Evolutionary conservation across 1,284 basidiomycete species (phyloP).

Genomic region (Leccinum solheimii): DNA sequence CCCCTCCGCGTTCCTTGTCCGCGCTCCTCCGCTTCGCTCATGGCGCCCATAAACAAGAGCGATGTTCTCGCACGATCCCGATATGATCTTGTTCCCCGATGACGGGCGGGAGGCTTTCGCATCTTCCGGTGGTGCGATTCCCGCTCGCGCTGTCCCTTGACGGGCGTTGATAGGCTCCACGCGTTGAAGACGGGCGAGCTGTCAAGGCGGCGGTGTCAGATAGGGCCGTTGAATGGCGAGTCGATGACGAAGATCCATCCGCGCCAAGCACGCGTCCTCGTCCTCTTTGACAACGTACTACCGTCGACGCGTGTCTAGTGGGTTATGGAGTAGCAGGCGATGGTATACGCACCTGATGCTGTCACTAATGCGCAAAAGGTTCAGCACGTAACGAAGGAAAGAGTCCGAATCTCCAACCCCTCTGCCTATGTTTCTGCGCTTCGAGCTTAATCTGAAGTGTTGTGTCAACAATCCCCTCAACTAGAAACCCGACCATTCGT

Average conservation of each 20-base stretch:
- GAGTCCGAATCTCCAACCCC: background rate
- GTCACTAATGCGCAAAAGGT: background rate
- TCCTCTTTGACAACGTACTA: conserved; percentile 14
- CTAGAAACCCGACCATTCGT: too few species aligned
- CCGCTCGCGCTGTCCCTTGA: conserved; percentile 10
- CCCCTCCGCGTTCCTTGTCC: conserved; percentile 6
- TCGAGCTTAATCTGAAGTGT: conserved; percentile 4
- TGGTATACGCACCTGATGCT: conserved; percentile 1
- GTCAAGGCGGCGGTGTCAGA: background rate
- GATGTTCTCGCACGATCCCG: conserved; percentile 10
- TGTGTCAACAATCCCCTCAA: background rate
- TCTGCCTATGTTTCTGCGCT: conserved; percentile 3
- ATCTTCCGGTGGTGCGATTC: conserved; percentile 13
- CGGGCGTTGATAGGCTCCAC: conserved; percentile 8
- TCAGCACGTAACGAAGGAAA: background rate
- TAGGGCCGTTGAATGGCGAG: background rate
- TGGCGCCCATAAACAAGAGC: conserved; percentile 2
- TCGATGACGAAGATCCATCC: conserved; percentile 8
- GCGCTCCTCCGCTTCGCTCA: conserved; percentile 4
- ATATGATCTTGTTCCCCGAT: conserved; percentile 6
- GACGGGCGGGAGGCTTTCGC: conserved; percentile 6
- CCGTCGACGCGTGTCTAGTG: background rate
- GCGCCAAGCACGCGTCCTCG: conserved; percentile 10
- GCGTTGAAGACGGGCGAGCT: background rate
- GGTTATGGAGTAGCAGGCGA: background rate